phyloP scores from a whole-genome alignment of 345 rosid species.

The Stellera chamaejasme region DNA sequence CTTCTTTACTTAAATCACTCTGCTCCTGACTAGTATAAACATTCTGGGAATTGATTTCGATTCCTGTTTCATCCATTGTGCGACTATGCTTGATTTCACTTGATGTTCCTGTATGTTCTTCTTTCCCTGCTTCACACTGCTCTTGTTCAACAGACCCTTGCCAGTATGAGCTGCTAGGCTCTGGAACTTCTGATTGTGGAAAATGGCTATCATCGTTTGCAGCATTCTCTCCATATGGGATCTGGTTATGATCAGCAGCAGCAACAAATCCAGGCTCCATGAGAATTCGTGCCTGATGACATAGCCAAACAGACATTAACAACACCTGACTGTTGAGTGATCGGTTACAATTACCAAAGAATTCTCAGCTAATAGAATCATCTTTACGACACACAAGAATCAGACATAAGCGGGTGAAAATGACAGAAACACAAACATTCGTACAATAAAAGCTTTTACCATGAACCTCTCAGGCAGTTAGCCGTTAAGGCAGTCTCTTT shows the following conservation, averaged over 20 bases:
- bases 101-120: too few relatives aligned
- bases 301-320: conserved; percentile 8
- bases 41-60: conserved; percentile 30
- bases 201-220: conserved; percentile 21
- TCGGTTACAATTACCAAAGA: neutral
- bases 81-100: neutral
- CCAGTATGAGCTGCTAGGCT: conserved; percentile 22
- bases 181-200: conserved; percentile 29
- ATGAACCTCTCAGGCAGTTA: too few relatives aligned
- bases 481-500: too few relatives aligned
- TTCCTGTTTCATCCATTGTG: conserved; percentile 40
- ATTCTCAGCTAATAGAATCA: neutral
- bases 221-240: conserved; percentile 16
- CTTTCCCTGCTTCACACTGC: conserved; percentile 8
- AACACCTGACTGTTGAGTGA: neutral
- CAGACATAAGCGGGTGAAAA: neutral
- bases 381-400: neutral
- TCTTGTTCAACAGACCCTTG: conserved; percentile 22
- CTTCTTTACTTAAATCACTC: conserved; percentile 32
- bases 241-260: conserved; percentile 25
- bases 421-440: too few relatives aligned
- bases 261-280: conserved; percentile 50
- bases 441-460: too few relatives aligned
- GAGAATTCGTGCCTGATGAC: conserved; percentile 78
- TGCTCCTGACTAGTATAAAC: conserved; percentile 16